These are phyloP conservation scores for Stagonosporopsis vannaccii DNA, from an alignment of 2,329 filamentous ascomycete species.

Conservation along the genomic window DNA sequence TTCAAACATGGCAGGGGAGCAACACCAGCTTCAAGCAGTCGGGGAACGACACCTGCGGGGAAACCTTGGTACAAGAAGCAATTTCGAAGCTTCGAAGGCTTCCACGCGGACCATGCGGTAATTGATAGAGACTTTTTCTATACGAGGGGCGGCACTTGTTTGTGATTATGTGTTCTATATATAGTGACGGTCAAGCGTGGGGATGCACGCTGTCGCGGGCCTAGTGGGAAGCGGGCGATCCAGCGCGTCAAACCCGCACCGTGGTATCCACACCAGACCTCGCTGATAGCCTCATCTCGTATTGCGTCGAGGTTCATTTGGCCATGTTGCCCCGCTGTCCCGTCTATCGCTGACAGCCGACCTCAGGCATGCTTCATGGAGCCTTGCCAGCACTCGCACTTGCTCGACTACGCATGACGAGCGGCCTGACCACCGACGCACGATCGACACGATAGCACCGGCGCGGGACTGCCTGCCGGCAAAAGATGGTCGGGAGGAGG, in stretches of 20 bases:
- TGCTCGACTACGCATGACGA: slow-evolving; percentile 9
- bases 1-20: slow-evolving; percentile 4
- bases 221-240: slow-evolving; percentile 18
- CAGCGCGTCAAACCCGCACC: slow-evolving; percentile 7
- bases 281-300: slow-evolving; percentile 9
- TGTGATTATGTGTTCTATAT: slow-evolving; percentile 15
- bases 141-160: slow-evolving; percentile 5
- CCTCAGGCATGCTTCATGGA: slow-evolving; percentile 30
- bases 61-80: neutral
- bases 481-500: slow-evolving; percentile 37
- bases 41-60: neutral
- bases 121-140: neutral
- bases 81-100: neutral
- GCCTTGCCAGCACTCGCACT: slow-evolving; percentile 3
- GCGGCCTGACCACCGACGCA: neutral
- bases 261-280: slow-evolving; percentile 5
- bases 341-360: slow-evolving; percentile 20
- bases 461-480: slow-evolving; percentile 3
- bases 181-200: slow-evolving; percentile 12
- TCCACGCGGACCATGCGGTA: neutral
- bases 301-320: slow-evolving; percentile 6
- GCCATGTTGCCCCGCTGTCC: slow-evolving; percentile 9
- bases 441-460: slow-evolving; percentile 2
- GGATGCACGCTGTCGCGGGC: slow-evolving; percentile 12
- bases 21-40: neutral